These are phyloP conservation scores for Scenedesmus sp. DNA, from an alignment of 163 green algal species.

Conservation along the genomic window DNA sequence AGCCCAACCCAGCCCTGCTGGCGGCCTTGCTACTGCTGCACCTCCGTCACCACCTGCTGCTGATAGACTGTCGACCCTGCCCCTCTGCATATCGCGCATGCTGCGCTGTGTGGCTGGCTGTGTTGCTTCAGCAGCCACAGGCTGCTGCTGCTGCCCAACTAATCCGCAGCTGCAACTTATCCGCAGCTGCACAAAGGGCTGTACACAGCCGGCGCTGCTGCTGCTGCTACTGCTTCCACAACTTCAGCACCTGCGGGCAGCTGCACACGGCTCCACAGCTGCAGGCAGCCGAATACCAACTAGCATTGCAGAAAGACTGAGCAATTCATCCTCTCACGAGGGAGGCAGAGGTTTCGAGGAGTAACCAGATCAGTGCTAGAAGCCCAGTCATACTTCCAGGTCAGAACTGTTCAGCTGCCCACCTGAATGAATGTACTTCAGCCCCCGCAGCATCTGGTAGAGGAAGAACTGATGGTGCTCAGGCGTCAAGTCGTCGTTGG, in stretches of 20 bases:
- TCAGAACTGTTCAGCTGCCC: background rate
- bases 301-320: background rate
- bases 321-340: background rate
- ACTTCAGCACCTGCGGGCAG: background rate
- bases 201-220: background rate
- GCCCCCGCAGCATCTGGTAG: conserved; percentile 98
- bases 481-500: conserved; percentile 99
- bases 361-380: background rate
- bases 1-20: no score
- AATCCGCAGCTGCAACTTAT: no score
- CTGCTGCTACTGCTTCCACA: background rate
- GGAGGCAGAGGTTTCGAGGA: background rate
- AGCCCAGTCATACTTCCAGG: background rate
- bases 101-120: background rate
- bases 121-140: background rate
- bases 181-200: background rate
- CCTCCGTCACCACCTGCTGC: background rate
- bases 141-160: background rate
- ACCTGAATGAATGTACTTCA: conserved; percentile 99
- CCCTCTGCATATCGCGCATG: background rate
- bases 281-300: background rate
- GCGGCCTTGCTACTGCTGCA: no score
- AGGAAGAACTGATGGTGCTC: conserved; percentile 99
- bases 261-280: background rate
- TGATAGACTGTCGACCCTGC: background rate